Evolutionary conservation across 1,284 basidiomycete species (phyloP).

Genomic region (Phaffia rhodozyma): DNA sequence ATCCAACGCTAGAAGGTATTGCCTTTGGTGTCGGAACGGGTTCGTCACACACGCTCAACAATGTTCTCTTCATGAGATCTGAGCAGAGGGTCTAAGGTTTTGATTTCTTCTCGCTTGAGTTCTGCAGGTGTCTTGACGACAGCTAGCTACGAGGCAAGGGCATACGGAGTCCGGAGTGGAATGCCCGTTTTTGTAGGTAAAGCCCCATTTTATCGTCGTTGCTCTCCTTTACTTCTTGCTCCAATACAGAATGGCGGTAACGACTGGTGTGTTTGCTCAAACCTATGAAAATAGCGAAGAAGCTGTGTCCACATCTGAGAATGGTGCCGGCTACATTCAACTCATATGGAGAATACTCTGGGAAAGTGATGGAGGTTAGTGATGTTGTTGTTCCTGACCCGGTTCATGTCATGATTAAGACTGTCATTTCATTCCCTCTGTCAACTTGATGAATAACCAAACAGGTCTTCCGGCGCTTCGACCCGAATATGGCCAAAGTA

Average conservation of each 20-base stretch:
- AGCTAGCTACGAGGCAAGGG: conserved; percentile 82
- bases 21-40: conserved; percentile 61
- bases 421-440: background rate
- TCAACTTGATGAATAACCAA: conserved; percentile 38
- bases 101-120: background rate
- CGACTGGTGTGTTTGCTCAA: background rate
- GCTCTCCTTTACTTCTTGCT: background rate
- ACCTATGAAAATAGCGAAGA: conserved; percentile 74
- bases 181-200: conserved; percentile 52
- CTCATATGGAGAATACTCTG: background rate
- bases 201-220: conserved; percentile 18
- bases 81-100: background rate
- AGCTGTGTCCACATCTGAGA: conserved; percentile 84
- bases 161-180: conserved; percentile 73
- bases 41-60: background rate
- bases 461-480: conserved; percentile 63
- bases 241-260: conserved; percentile 25
- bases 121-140: conserved; percentile 59
- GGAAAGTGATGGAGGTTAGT: conserved; percentile 21
- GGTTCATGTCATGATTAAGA: no score
- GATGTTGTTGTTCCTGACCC: background rate
- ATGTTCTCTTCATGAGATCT: background rate
- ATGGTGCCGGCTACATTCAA: conserved; percentile 5
- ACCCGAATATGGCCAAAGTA: conserved; percentile 63
- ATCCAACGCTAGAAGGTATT: conserved; percentile 68